These are phyloP conservation scores for Juncus effusus DNA, from an alignment of 176 grass and related monocot genomes.

Conservation along the genomic window DNA sequence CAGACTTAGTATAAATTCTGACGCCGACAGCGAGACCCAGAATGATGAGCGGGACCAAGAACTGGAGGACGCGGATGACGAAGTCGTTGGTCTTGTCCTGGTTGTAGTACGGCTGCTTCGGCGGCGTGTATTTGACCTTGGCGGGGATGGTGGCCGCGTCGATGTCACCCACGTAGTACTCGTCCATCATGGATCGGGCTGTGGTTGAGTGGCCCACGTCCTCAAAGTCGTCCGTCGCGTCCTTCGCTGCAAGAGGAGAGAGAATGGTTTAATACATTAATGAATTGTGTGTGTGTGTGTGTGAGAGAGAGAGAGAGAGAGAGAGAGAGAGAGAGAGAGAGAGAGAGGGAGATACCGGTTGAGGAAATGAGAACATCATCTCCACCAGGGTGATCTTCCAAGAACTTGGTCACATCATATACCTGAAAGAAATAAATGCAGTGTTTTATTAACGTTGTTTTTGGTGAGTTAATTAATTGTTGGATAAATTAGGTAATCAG, in stretches of 20 bases:
- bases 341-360: constrained; percentile 50
- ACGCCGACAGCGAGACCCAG: constrained; percentile 67
- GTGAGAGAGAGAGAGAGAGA: not conserved
- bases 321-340: not conserved
- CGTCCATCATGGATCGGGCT: constrained; percentile 62
- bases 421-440: constrained; percentile 38
- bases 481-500: too few relatives aligned
- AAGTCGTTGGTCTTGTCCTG: constrained; percentile 76
- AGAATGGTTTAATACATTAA: too few relatives aligned
- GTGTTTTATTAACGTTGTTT: too few relatives aligned
- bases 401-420: constrained; percentile 94
- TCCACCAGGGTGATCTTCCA: constrained; percentile 96
- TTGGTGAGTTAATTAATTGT: too few relatives aligned
- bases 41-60: constrained; percentile 71
- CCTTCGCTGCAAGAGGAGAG: constrained; percentile 49
- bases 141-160: constrained; percentile 51
- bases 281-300: too few relatives aligned
- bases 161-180: constrained; percentile 38
- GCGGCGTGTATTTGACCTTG: constrained; percentile 49
- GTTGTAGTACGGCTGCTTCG: constrained; percentile 86
- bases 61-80: constrained; percentile 76
- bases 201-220: constrained; percentile 85
- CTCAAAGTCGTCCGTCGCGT: constrained; percentile 82
- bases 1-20: constrained; percentile 87
- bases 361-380: constrained; percentile 87